A percentile compares a stretch with the other conserved stretches of the same genome.
These are phyloP conservation scores for Hyaloraphidium curvatum DNA, from an alignment of 192 early-diverging fungal genomes.

Conservation along the genomic window DNA sequence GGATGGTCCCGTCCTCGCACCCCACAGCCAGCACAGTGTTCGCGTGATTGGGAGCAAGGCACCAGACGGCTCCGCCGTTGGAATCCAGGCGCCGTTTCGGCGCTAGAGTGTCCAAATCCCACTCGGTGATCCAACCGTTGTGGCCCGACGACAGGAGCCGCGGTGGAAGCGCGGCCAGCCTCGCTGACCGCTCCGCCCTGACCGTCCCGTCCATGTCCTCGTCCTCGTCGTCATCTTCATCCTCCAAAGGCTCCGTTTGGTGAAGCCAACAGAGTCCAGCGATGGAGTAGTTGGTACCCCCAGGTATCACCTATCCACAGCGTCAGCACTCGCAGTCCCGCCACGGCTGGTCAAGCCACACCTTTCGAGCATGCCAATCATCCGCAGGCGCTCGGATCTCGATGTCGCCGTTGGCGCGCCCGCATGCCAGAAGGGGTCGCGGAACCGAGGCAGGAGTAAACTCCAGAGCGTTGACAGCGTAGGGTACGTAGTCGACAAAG, in stretches of 20 bases:
- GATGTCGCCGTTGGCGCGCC: conserved; percentile 78
- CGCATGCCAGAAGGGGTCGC: conserved; percentile 47
- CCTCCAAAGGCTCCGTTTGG: conserved; percentile 16
- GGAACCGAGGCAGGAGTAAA: conserved; percentile 43
- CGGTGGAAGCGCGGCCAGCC: conserved; percentile 28
- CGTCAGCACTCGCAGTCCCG: not conserved
- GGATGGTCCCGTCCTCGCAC: conserved; percentile 79
- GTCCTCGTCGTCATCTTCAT: conserved; percentile 40
- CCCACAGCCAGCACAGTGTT: conserved; percentile 67
- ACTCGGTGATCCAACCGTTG: conserved; percentile 70
- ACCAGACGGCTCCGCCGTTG: conserved; percentile 86
- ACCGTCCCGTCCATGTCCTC: conserved; percentile 23
- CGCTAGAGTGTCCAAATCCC: conserved; percentile 46
- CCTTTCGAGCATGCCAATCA: conserved; percentile 61
- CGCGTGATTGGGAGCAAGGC: conserved; percentile 60
- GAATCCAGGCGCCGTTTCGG: conserved; percentile 43
- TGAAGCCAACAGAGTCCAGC: conserved; percentile 72
- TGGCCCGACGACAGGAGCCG: conserved; percentile 74
- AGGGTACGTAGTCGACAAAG: conserved; percentile 70
- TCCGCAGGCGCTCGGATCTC: conserved; percentile 70
- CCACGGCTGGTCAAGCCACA: conserved; percentile 9
- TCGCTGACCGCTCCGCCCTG: not conserved
- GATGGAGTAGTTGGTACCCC: conserved; percentile 45
- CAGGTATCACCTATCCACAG: conserved; percentile 48
- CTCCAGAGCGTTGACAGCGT: conserved; percentile 63